A percentile compares a stretch with the other conserved stretches of the same genome.
phyloP scores from a whole-genome alignment of 805 yeast genomes.

The Starmerella scarabaei region DNA sequence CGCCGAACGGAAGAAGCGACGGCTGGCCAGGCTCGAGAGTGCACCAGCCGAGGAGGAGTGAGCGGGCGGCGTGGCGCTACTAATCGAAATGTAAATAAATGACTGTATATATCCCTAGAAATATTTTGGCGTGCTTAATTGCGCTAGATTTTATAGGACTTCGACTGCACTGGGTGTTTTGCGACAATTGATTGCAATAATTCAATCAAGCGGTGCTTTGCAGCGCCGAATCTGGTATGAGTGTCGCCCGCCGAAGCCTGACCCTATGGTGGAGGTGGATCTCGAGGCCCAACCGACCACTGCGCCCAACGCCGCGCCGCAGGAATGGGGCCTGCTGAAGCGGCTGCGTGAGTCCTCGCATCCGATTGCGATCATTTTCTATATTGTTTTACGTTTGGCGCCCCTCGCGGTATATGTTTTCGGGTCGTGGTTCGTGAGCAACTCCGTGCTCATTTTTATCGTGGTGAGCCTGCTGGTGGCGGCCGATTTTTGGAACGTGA shows the following conservation, averaged over 20 bases:
- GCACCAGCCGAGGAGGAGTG: no score
- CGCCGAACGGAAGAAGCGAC: conserved; percentile 21
- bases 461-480: conserved; percentile 61
- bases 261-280: conserved; percentile 14
- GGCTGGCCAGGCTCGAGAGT: neutral
- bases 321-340: conserved; percentile 31
- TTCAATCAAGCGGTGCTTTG: no score
- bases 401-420: conserved; percentile 57
- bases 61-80: no score
- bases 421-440: conserved; percentile 49
- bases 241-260: no score
- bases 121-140: no score
- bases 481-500: conserved; percentile 87
- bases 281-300: conserved; percentile 10
- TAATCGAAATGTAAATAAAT: neutral
- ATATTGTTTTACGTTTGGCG: conserved; percentile 44
- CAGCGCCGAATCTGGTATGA: no score
- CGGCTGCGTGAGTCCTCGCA: conserved; percentile 60
- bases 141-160: no score
- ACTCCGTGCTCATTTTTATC: conserved; percentile 60
- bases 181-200: no score
- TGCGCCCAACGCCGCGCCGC: conserved; percentile 3
- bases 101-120: no score
- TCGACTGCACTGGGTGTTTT: no score
- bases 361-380: conserved; percentile 63